Conservation (phyloP, 2,329 filamentous ascomycete genomes). For the Aspergillus fischeri region DNA sequence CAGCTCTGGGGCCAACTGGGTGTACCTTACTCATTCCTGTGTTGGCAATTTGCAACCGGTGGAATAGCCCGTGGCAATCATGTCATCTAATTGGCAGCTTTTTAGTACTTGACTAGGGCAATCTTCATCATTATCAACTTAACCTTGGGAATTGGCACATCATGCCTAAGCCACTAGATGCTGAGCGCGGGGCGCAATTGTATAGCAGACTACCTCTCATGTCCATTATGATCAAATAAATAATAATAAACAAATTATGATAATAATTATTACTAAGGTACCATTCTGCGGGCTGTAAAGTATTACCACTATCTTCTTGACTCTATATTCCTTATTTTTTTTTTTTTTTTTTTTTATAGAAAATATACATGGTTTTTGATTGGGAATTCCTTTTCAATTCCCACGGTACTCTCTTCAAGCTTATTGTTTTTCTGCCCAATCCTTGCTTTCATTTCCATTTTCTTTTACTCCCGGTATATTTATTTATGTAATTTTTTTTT, state of each 20-base stretch:
- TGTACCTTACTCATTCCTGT: too few relatives aligned
- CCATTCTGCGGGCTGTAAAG: not conserved
- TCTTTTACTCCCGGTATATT: not conserved
- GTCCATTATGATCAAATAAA: not conserved
- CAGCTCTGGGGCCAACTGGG: too few relatives aligned
- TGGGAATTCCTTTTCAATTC: not conserved
- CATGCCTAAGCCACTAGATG: not conserved
- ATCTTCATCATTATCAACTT: not conserved
- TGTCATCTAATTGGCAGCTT: too few relatives aligned
- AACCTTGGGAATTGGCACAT: not conserved
- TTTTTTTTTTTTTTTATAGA: too few relatives aligned
- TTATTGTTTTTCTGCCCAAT: conserved; percentile 1
- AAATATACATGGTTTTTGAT: not conserved
- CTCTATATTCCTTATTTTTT: not conserved
- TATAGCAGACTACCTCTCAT: not conserved
- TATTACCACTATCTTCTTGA: not conserved
- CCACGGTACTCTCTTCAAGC: not conserved
- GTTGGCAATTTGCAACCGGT: too few relatives aligned
- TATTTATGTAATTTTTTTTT: not conserved
- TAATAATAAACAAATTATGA: not conserved
- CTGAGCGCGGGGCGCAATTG: not conserved
- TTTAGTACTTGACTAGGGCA: too few relatives aligned
- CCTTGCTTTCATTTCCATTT: conserved; percentile 5
- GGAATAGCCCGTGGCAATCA: too few relatives aligned
- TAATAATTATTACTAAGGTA: not conserved